These are phyloP conservation scores for Mrakia hoshinonis DNA, from an alignment of 768 basidiomycete genomes.

Conservation along the genomic window DNA sequence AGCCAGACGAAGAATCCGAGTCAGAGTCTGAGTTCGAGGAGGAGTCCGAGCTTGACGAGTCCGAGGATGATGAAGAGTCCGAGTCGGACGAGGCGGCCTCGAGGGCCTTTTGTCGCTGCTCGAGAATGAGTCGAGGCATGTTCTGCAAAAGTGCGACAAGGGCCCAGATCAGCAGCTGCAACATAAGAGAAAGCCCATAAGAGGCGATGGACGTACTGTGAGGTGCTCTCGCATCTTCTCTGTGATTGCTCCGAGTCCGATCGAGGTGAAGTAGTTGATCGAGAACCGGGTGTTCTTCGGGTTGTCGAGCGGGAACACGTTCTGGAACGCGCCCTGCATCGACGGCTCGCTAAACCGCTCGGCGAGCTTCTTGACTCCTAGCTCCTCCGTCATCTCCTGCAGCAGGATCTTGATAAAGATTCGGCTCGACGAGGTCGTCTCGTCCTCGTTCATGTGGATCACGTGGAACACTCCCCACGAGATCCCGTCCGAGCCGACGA, in stretches of 20 bases:
- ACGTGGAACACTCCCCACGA: slow-evolving; percentile 78
- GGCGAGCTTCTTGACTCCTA: slow-evolving; percentile 78
- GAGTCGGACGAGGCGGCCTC: slow-evolving; percentile 51
- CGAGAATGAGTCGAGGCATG: slow-evolving; percentile 84
- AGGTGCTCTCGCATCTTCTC: slow-evolving; percentile 96
- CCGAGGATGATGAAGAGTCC: slow-evolving; percentile 34
- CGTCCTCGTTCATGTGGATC: slow-evolving; percentile 92
- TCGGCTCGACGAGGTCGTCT: slow-evolving; percentile 88
- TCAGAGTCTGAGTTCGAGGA: slow-evolving; percentile 28
- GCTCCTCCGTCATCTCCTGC: slow-evolving; percentile 85
- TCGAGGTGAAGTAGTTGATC: slow-evolving; percentile 96
- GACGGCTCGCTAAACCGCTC: slow-evolving; percentile 86
- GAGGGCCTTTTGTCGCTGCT: slow-evolving; percentile 79
- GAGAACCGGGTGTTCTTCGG: slow-evolving; percentile 94
- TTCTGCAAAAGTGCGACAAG: slow-evolving; percentile 51
- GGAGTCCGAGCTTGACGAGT: slow-evolving; percentile 26
- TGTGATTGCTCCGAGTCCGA: slow-evolving; percentile 80
- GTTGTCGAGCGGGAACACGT: slow-evolving; percentile 92
- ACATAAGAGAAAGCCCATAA: not conserved
- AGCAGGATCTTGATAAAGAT: slow-evolving; percentile 97
- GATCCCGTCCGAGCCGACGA: slow-evolving; percentile 74
- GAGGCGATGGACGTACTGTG: slow-evolving; percentile 52
- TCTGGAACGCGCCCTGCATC: slow-evolving; percentile 57
- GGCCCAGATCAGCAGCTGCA: not conserved
- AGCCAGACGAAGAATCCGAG: slow-evolving; percentile 34